Evolutionary conservation across 495 filamentous ascomycete species (phyloP).

Genomic region (Trichoderma orchidacearum): DNA sequence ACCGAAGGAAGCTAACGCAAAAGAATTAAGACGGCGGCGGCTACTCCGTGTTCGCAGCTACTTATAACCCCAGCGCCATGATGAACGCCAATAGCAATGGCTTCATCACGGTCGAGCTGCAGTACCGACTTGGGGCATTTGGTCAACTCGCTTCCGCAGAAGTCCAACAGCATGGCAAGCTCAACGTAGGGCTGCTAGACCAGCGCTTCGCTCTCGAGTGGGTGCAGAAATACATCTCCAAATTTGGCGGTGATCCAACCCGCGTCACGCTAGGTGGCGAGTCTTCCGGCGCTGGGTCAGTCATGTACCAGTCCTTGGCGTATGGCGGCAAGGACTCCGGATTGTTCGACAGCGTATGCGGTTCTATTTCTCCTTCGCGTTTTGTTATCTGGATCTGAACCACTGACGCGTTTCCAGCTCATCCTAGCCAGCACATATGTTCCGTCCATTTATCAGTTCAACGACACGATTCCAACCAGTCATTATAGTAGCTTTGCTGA

Average conservation of each 20-base stretch:
- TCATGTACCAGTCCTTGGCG: conserved; percentile 14
- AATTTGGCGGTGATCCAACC: conserved; percentile 54
- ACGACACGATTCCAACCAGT: conserved; percentile 29
- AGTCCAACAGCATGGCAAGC: conserved; percentile 21
- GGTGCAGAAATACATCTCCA: conserved; percentile 55
- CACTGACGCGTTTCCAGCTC: conserved; percentile 11
- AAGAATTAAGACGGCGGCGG: conserved; percentile 22
- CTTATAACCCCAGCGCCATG: conserved; percentile 24
- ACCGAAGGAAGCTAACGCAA: neutral
- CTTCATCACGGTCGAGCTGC: conserved; percentile 30
- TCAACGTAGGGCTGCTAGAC: conserved; percentile 55
- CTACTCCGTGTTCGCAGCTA: conserved; percentile 21
- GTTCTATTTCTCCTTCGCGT: neutral
- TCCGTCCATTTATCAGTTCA: conserved; percentile 32
- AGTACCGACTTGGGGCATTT: conserved; percentile 22
- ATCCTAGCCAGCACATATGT: conserved; percentile 37
- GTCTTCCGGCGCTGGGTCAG: conserved; percentile 53
- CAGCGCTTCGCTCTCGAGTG: conserved; percentile 58
- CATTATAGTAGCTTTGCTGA: conserved; percentile 40
- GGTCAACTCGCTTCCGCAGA: neutral
- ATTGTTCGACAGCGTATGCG: neutral
- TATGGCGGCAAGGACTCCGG: conserved; percentile 13
- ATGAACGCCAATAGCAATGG: conserved; percentile 26
- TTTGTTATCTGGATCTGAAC: neutral
- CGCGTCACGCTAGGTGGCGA: conserved; percentile 60